Evolutionary conservation across 129 eudicot species (phyloP), one percentile per base, ranked within the genome.

Genomic region (Rutidosis leptorrhynchoides): DNA sequence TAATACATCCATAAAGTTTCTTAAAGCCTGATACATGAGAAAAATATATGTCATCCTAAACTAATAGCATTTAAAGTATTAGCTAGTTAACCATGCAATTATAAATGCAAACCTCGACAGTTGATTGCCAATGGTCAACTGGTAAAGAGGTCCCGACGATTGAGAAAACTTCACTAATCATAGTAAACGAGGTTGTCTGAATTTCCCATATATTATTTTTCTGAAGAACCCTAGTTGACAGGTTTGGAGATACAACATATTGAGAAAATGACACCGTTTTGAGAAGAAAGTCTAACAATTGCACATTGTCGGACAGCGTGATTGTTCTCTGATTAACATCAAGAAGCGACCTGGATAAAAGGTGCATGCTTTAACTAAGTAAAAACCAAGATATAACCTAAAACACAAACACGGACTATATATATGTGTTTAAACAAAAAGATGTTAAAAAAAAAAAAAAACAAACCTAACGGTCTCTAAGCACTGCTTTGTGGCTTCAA

Each of bases 141-240:
- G 84, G 81, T 60, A 94, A 71, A 70, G 82, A 86, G 62, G 82
- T 64, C 28, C 94, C 95, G 23, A 72, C 83, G 74, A 82, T 84
- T 61, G 87, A 73, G 66, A 81, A 89, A 76, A 82, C 69, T 40
- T 94, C 99, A 64, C 87, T 82, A 65, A 94, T 80, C 93, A 94
- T 83, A 70, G 83, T 61, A 54, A 94, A 83, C 57, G 87, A 80
- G 12, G 77, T 72, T 62, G 80, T 79, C 37, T 86, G 88, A 70
- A 89, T 77, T 79, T 86, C 89, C 86, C 86, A 82, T 68, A 78
- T 51, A 75, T 67, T 74, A 46, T 74, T 78, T 60, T 27, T 58
- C 28, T 64, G 73, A 60, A 76, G 71, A 20, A 68, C 19, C 60
- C 58, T 82, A 69, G 74, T 67, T 42, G 75, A 74, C 60, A 23